phyloP scores from a whole-genome alignment of 257 asterid genomes.

The Solanum appendiculatum region DNA sequence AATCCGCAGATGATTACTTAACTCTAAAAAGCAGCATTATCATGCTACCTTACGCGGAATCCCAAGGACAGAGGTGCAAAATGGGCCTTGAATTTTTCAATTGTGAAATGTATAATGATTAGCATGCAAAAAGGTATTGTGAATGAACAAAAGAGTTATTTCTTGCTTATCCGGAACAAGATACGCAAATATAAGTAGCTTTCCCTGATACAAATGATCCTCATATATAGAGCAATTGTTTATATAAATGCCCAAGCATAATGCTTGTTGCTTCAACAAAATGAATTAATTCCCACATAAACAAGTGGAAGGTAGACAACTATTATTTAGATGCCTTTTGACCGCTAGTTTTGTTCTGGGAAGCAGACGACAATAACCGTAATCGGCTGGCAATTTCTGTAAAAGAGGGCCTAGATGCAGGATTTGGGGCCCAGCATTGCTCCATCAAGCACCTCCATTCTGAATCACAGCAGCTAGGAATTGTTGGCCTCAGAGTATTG shows the following conservation, averaged over 20 bases:
- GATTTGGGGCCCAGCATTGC: conserved; percentile 95
- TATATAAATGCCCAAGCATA: not conserved
- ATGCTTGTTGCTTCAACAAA: not conserved
- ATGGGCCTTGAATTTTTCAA: not conserved
- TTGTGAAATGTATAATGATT: not conserved
- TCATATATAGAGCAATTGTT: not conserved
- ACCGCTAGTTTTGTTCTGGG: conserved; percentile 35
- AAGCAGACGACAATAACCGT: conserved; percentile 58
- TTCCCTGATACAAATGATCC: not conserved
- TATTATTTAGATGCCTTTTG: conserved; percentile 6
- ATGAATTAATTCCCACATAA: not conserved
- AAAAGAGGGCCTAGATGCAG: conserved; percentile 67
- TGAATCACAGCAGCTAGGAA: conserved; percentile 78
- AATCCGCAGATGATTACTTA: not conserved
- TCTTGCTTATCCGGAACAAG: not conserved
- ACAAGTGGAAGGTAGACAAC: conserved; percentile 2
- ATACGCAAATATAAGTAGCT: not conserved
- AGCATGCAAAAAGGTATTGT: not conserved
- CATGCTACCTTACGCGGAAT: not conserved
- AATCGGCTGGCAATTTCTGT: conserved; percentile 69
- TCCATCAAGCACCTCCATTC: conserved; percentile 88
- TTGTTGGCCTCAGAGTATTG: conserved; percentile 85
- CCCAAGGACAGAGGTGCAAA: not conserved
- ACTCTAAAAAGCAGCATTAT: not conserved
- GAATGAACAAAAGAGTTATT: not conserved